These are phyloP conservation scores for Guadua angustifolia DNA, from an alignment of 176 grass and related monocot species.

Conservation along the genomic window DNA sequence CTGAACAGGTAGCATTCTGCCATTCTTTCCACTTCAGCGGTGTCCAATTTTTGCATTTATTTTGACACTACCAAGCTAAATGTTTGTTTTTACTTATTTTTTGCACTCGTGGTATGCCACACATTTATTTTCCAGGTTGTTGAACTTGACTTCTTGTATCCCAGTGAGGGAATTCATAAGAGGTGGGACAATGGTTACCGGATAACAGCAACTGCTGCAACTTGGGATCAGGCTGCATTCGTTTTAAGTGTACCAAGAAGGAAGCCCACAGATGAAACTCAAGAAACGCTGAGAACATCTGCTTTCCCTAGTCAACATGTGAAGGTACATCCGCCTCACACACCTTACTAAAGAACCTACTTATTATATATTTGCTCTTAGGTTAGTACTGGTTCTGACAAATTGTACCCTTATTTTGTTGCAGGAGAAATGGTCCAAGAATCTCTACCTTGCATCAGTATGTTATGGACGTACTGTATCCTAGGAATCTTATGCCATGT, in stretches of 20 bases:
- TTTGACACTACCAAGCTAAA: constrained; percentile 16
- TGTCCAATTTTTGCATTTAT: constrained; percentile 18
- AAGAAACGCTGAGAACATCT: constrained; percentile 93
- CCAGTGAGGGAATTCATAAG: constrained; percentile 97
- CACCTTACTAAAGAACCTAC: constrained; percentile 15
- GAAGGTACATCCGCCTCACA: constrained; percentile 58
- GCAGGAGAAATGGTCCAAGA: constrained; percentile 96
- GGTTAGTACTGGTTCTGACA: constrained; percentile 28
- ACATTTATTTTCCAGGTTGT: constrained; percentile 66
- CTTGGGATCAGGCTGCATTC: constrained; percentile 85
- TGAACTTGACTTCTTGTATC: constrained; percentile 97
- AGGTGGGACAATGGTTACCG: constrained; percentile 91
- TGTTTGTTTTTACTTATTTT: not conserved
- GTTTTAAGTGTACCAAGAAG: constrained; percentile 91
- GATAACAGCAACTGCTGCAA: constrained; percentile 92
- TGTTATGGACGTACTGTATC: constrained; percentile 97
- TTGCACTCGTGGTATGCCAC: constrained; percentile 3
- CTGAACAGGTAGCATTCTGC: constrained; percentile 64
- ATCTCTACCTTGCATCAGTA: constrained; percentile 90
- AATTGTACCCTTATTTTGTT: constrained; percentile 39
- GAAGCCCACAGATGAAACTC: constrained; percentile 79
- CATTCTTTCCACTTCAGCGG: not conserved
- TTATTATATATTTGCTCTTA: not conserved
- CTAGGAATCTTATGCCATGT: constrained; percentile 51
- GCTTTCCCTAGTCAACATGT: constrained; percentile 94